Percentiles rank a stretch among this genome's conserved stretches.
Conservation (phyloP, 176 grass and related monocot genomes). For the Chloris gayana region DNA sequence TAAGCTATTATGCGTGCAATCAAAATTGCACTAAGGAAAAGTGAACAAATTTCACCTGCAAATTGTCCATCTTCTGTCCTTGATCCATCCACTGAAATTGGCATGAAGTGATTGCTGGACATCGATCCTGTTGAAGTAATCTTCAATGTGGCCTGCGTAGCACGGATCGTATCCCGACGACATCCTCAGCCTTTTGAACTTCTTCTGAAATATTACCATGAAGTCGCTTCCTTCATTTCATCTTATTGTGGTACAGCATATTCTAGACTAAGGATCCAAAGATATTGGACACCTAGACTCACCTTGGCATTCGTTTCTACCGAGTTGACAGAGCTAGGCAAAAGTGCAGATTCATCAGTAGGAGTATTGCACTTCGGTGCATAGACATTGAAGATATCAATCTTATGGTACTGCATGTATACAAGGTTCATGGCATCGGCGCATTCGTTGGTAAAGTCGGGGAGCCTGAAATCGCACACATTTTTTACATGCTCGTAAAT, state of each 20-base stretch:
- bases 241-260: not conserved
- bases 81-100: constrained; percentile 56
- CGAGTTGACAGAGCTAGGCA: constrained; percentile 1
- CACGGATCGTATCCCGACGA: constrained; percentile 80
- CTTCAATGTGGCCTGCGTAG: constrained; percentile 60
- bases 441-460: constrained; percentile 47
- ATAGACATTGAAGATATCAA: constrained; percentile 91
- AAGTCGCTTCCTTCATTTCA: constrained; percentile 5
- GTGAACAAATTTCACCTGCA: constrained; percentile 57
- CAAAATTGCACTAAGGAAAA: not conserved
- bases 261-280: not conserved
- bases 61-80: constrained; percentile 60
- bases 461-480: constrained; percentile 73
- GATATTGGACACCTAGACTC: constrained; percentile 3
- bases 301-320: constrained; percentile 30
- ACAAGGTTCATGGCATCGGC: constrained; percentile 49
- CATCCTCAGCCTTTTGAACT: constrained; percentile 49
- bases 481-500: constrained; percentile 53
- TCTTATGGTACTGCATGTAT: constrained; percentile 52
- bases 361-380: constrained; percentile 75
- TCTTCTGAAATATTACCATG: constrained; percentile 31
- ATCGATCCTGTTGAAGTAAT: constrained; percentile 77
- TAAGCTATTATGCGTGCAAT: not conserved
- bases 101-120: constrained; percentile 77
- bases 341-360: constrained; percentile 43